Evolutionary conservation across 2,329 filamentous ascomycete genomes (phyloP).

Genomic region (Malbranchea zuffiana): DNA sequence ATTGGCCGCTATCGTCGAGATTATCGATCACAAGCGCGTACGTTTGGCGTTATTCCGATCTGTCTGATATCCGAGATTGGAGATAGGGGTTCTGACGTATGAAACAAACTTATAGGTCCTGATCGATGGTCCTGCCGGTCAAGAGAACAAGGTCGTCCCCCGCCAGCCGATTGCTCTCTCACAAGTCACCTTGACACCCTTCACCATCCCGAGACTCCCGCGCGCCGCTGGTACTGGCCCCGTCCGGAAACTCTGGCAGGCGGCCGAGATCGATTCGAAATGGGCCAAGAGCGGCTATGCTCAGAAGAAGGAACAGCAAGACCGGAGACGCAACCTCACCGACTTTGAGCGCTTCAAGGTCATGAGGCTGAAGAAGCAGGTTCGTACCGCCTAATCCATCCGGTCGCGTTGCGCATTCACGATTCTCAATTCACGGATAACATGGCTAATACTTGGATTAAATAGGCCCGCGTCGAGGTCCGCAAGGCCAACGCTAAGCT

Average conservation of each 20-base stretch:
- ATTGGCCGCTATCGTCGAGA: constrained; percentile 92
- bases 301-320: constrained; percentile 78
- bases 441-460: constrained; percentile 8
- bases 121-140: constrained; percentile 83
- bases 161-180: constrained; percentile 77
- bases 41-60: constrained; percentile 37
- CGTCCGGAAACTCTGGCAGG: constrained; percentile 83
- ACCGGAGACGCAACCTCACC: constrained; percentile 80
- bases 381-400: constrained; percentile 36
- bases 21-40: constrained; percentile 99
- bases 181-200: constrained; percentile 76
- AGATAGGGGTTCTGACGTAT: constrained; percentile 10
- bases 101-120: constrained; percentile 56
- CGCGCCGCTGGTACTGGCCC: constrained; percentile 71
- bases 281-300: constrained; percentile 87
- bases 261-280: constrained; percentile 81
- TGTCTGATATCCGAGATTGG: constrained; percentile 3
- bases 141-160: constrained; percentile 67
- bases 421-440: not conserved
- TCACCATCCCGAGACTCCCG: constrained; percentile 77
- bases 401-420: not conserved
- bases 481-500: constrained; percentile 93
- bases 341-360: constrained; percentile 99
- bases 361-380: constrained; percentile 98
- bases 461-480: constrained; percentile 78